These are phyloP conservation scores for Candida michaelii DNA, from an alignment of 805 yeast species.

Conservation along the genomic window DNA sequence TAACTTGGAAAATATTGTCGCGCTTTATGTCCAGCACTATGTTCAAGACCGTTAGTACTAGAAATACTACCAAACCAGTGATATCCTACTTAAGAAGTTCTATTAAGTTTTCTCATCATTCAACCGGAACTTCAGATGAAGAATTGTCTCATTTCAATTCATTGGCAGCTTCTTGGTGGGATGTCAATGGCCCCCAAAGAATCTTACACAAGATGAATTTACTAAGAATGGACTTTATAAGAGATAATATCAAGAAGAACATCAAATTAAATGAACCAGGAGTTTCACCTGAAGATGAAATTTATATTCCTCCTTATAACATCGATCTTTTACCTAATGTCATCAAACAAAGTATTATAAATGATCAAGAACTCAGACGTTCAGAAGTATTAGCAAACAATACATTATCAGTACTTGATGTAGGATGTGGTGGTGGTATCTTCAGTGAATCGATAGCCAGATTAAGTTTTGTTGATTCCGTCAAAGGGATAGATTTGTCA, in stretches of 20 bases:
- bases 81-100: not conserved
- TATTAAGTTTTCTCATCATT: not conserved
- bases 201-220: slow-evolving; percentile 94
- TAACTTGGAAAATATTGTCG: not conserved
- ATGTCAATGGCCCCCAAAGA: slow-evolving; percentile 86
- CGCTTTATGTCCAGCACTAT: not conserved
- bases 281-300: slow-evolving; percentile 38
- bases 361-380: slow-evolving; percentile 50
- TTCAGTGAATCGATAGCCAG: slow-evolving; percentile 85
- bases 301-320: slow-evolving; percentile 79
- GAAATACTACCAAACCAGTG: not conserved
- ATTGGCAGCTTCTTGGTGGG: slow-evolving; percentile 98
- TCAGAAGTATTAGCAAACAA: slow-evolving; percentile 34
- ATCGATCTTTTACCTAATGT: slow-evolving; percentile 61
- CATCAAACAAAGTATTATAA: slow-evolving; percentile 46
- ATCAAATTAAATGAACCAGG: slow-evolving; percentile 38
- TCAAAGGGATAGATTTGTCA: slow-evolving; percentile 84
- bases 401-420: slow-evolving; percentile 64
- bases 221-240: slow-evolving; percentile 83
- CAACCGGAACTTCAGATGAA: slow-evolving; percentile 48
- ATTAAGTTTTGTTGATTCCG: slow-evolving; percentile 57
- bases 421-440: slow-evolving; percentile 99
- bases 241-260: slow-evolving; percentile 51
- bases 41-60: not conserved
- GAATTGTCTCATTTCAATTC: slow-evolving; percentile 82